Percentiles rank a stretch among this genome's conserved stretches.
phyloP scores from a whole-genome alignment of 1,284 basidiomycete genomes.

The Puccinia horiana region DNA sequence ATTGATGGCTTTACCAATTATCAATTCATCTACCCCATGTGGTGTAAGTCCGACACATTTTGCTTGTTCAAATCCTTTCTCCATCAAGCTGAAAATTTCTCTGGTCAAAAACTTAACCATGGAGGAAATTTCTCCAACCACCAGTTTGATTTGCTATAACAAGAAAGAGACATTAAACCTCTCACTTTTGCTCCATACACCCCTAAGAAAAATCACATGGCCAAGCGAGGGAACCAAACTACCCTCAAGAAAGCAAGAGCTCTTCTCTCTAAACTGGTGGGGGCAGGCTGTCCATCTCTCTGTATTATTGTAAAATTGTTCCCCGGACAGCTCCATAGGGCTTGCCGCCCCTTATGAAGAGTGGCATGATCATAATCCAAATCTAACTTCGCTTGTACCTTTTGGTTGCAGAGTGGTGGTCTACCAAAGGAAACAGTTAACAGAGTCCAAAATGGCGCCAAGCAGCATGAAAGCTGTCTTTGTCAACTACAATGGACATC shows the following conservation, averaged over 20 bases:
- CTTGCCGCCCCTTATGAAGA: not conserved
- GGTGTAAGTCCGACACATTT: not conserved
- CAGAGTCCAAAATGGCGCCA: not conserved
- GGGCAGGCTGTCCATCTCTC: not conserved
- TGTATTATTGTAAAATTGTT: not conserved
- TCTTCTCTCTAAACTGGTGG: not conserved
- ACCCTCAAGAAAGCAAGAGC: not conserved
- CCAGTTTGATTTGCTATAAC: not conserved
- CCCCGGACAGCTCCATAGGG: not conserved
- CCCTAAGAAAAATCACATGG: not conserved
- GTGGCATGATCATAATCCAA: not conserved
- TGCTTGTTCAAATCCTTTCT: not conserved
- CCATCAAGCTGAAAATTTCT: not conserved
- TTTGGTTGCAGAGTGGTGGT: not conserved
- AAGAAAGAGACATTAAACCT: not conserved
- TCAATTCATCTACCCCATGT: not conserved
- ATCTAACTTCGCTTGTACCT: not conserved
- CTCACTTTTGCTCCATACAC: not conserved
- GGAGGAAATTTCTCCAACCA: not conserved
- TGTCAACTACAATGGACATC: not conserved
- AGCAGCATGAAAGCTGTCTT: not conserved
- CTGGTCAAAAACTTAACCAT: not conserved
- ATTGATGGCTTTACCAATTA: not conserved
- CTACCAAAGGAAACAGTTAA: not conserved
- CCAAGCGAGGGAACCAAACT: conserved; percentile 2